phyloP scores from a whole-genome alignment of 1,284 basidiomycete species.

The Ceratobasidium sp. region DNA sequence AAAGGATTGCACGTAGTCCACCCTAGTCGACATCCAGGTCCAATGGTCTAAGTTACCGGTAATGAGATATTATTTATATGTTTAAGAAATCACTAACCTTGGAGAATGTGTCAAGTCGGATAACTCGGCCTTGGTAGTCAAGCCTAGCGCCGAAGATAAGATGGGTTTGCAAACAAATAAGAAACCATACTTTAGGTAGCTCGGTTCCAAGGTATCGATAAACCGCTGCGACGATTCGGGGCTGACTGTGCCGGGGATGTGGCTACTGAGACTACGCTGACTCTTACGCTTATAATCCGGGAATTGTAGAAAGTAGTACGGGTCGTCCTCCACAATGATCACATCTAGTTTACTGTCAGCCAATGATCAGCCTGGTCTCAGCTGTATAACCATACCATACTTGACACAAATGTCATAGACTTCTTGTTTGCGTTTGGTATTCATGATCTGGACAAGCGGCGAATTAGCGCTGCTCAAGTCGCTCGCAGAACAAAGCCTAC shows the following conservation, averaged over 20 bases:
- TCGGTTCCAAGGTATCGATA: conserved; percentile 64
- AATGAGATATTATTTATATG: background rate
- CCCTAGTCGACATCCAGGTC: conserved; percentile 77
- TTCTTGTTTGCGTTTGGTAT: conserved; percentile 69
- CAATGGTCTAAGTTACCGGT: conserved; percentile 61
- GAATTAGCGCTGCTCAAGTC: conserved; percentile 7
- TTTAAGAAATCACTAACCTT: conserved; percentile 58
- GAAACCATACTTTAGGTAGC: conserved; percentile 63
- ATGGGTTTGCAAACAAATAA: conserved; percentile 34
- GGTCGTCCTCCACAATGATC: conserved; percentile 81
- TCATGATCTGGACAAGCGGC: conserved; percentile 60
- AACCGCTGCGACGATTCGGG: conserved; percentile 49
- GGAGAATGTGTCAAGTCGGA: conserved; percentile 80
- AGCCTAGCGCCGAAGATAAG: conserved; percentile 52
- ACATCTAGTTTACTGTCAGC: conserved; percentile 54
- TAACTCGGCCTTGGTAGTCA: conserved; percentile 79
- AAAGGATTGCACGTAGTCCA: conserved; percentile 77
- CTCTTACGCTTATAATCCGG: conserved; percentile 57
- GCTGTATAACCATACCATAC: conserved; percentile 59
- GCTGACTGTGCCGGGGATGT: conserved; percentile 12
- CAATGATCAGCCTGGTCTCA: conserved; percentile 27
- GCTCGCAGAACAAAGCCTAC: conserved; percentile 51
- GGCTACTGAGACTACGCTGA: conserved; percentile 48
- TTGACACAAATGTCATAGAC: conserved; percentile 82
- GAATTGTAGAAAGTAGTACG: conserved; percentile 79